Percentiles rank a stretch among this genome's conserved stretches.
Evolutionary conservation across 1,284 basidiomycete genomes (phyloP).

Genomic region (Cryptococcus neoformans): DNA sequence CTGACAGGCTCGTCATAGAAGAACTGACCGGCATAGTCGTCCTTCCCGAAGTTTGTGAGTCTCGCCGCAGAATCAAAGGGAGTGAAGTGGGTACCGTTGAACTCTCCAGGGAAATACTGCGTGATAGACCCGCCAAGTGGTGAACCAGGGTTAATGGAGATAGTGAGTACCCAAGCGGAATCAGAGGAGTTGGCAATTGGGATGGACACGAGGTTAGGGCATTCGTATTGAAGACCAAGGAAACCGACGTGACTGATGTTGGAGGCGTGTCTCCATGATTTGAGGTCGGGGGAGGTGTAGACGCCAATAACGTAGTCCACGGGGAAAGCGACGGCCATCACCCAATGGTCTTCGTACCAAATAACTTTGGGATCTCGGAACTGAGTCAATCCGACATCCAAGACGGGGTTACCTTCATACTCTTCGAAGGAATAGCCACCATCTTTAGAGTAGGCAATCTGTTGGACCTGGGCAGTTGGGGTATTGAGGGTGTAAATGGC

Average conservation of each 20-base stretch:
- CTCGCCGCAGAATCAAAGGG: slow-evolving; percentile 39
- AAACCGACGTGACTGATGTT: slow-evolving; percentile 40
- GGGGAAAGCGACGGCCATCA: slow-evolving; percentile 48
- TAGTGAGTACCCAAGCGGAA: slow-evolving; percentile 21
- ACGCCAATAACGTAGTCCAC: slow-evolving; percentile 46
- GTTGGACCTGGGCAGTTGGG: slow-evolving; percentile 41
- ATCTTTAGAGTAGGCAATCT: slow-evolving; percentile 48
- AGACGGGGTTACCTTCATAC: slow-evolving; percentile 45
- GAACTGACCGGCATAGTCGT: slow-evolving; percentile 50
- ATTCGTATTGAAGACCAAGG: slow-evolving; percentile 48
- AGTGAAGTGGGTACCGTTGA: slow-evolving; percentile 47
- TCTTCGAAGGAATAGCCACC: slow-evolving; percentile 49
- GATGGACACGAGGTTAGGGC: slow-evolving; percentile 44
- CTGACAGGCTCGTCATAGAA: slow-evolving; percentile 34
- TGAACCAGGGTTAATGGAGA: slow-evolving; percentile 41
- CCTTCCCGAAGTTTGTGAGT: slow-evolving; percentile 48
- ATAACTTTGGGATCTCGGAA: slow-evolving; percentile 53
- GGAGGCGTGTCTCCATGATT: slow-evolving; percentile 46
- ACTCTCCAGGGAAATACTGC: slow-evolving; percentile 49
- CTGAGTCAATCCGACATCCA: slow-evolving; percentile 41
- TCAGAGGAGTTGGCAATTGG: slow-evolving; percentile 35
- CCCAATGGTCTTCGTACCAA: slow-evolving; percentile 48
- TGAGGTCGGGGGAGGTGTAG: slow-evolving; percentile 48
- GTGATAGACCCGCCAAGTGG: slow-evolving; percentile 45
- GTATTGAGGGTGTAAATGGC: slow-evolving; percentile 52